Conservation (phyloP, 1,284 basidiomycete genomes). For the Trichosporon faecale region DNA sequence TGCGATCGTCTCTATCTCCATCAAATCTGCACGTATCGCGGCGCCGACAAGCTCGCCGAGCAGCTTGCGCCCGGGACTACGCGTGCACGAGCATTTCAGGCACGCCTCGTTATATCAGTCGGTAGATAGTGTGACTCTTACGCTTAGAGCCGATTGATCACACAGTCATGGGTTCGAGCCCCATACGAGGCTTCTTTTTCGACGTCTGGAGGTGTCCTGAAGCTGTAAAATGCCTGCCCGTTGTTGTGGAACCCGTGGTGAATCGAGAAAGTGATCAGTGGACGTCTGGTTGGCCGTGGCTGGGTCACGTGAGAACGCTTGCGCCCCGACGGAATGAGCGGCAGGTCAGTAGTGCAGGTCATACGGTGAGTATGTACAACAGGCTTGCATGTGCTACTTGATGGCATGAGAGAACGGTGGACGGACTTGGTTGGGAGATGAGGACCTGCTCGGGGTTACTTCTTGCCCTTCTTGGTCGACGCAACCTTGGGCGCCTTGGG, state of each 20-base stretch:
- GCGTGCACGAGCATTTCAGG: neutral
- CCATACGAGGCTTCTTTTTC: conserved; percentile 11
- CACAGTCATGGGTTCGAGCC: conserved; percentile 12
- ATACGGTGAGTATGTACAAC: neutral
- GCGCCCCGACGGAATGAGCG: too few relatives aligned
- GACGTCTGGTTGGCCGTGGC: too few relatives aligned
- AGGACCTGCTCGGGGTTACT: neutral
- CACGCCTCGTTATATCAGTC: conserved; percentile 9
- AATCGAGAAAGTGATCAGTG: too few relatives aligned
- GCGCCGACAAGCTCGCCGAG: neutral
- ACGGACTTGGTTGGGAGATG: too few relatives aligned
- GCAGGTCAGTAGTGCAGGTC: too few relatives aligned
- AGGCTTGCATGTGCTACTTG: neutral
- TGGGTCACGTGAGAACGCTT: too few relatives aligned
- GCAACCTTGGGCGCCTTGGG: neutral
- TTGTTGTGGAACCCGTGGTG: too few relatives aligned
- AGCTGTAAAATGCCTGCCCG: too few relatives aligned
- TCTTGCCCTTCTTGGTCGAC: neutral
- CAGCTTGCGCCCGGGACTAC: neutral
- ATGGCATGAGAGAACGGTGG: neutral
- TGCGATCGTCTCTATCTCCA: neutral
- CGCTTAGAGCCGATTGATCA: conserved; percentile 1
- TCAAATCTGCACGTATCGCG: neutral
- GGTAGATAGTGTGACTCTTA: conserved; percentile 12
- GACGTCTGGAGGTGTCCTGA: neutral